Base-by-base conservation (phyloP, 2,329 filamentous ascomycete species). In the Colletotrichum plurivorum region DNA sequence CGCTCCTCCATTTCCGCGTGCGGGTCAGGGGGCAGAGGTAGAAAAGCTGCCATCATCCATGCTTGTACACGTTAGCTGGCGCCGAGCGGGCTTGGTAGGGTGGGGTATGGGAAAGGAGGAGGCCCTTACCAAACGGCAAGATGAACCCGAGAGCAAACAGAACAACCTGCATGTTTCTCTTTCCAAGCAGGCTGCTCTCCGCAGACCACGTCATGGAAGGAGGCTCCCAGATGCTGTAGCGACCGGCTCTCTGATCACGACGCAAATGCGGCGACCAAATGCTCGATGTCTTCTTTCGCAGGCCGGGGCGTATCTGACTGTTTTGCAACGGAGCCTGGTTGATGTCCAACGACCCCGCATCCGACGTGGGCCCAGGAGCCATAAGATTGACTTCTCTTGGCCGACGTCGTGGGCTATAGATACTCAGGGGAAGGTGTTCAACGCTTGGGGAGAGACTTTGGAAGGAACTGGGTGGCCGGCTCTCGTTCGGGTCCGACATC, bases 131-230 rank as follows among this genome's bases (percentile, higher is more conserved):
- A 70, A 94, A 86, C 6, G 93, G 94, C 75, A 94, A 89, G 54
- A 95, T 82, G 75, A 97, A 97, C 25, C 94, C 94, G 54, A 92
- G 49, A 63, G 90, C 89, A 80, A 97, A 97, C 56, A 93, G 83
- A 60, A 92, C 83, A 36, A 95, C 87, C 78, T 97, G 94, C 54
- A 90, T 81, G 75, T 95, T 95, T 70, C 92, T 88, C 71, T 88
- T 87, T 58, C 90, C 90, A 71, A 92, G 85, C 4, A 89, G 76
- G 16, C 87, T 85, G 43, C 87, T 88, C 46, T 90, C 88, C 3
- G 87, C 80, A 10, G 87, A 87, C 80, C 90, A 92, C 69, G 90
- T 88, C 22, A 92, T 82, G 1, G 90, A 91, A 1, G 94, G 94
- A 1, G 93, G 90, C 69, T 90, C 89, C 93, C 93, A 96, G 16